Conservation (phyloP, 345 rosid genomes). For the Camelina hispida region DNA sequence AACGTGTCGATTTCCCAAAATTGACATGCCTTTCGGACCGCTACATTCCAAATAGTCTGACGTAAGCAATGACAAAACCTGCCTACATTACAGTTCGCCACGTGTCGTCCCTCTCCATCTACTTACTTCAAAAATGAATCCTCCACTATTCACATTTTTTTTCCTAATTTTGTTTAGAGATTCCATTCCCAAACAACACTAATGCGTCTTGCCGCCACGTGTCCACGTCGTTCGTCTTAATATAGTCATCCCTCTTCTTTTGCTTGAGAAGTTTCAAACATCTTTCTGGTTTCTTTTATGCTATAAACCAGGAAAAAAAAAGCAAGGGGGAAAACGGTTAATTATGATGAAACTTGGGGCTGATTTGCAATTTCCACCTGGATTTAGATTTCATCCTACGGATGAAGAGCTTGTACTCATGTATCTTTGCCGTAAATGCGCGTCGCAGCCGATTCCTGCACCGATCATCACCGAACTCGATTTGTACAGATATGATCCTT, state of each 20-base stretch:
- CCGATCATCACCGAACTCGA: constrained; percentile 84
- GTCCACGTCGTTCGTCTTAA: constrained; percentile 48
- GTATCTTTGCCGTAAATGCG: constrained; percentile 83
- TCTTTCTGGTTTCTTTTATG: constrained; percentile 36
- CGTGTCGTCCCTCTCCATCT: constrained; percentile 57
- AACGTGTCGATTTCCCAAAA: constrained; percentile 42
- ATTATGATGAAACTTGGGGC: constrained; percentile 51
- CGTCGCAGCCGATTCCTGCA: constrained; percentile 73
- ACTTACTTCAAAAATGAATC: constrained; percentile 20
- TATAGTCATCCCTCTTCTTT: constrained; percentile 55
- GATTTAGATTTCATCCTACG: constrained; percentile 95
- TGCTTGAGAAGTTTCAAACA: constrained; percentile 66
- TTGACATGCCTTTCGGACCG: constrained; percentile 36
- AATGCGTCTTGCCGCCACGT: constrained; percentile 43
- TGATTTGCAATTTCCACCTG: constrained; percentile 74
- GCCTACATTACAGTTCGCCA: constrained; percentile 48
- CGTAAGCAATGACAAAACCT: constrained; percentile 93
- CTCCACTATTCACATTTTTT: constrained; percentile 22
- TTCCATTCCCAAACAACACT: constrained; percentile 28
- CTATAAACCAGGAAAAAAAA: neutral
- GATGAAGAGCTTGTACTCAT: constrained; percentile 96
- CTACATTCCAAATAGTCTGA: constrained; percentile 66
- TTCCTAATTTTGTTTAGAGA: constrained; percentile 33
- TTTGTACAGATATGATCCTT: constrained; percentile 80
- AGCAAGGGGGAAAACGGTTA: neutral